Base-by-base conservation (phyloP, 2,329 filamentous ascomycete genomes). In the Clathrospora elynae region DNA sequence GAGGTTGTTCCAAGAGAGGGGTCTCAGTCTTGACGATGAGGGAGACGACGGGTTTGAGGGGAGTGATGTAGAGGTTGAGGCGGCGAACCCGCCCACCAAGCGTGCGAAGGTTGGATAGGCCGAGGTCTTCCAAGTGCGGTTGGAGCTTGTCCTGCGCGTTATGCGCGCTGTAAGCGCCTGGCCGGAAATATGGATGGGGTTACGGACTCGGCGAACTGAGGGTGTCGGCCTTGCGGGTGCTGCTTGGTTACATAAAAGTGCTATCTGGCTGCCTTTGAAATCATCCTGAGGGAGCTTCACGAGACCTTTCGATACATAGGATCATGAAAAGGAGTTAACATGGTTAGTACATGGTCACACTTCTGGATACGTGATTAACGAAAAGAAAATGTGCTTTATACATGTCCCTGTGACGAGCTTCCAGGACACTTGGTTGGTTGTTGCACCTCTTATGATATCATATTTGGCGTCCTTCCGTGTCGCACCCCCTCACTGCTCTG, bases 381-480 rank as follows among this genome's bases (percentile, higher is more conserved):
- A 38, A 53, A 61, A 40, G 44, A 52, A 61, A 58, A 51, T 49
- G 39, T 45, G 51, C 51, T 61, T 57, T 58, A 46, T 62, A 61
- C 57, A 64, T n/a, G n/a, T n/a, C n/a, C n/a, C n/a, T n/a, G n/a
- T n/a, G n/a, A n/a, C n/a, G n/a, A n/a, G n/a, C n/a, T n/a, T n/a
- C n/a, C n/a, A n/a, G n/a, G n/a, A n/a, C n/a, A n/a, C n/a, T n/a
- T n/a, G n/a, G n/a, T n/a, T n/a, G n/a, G n/a, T n/a, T n/a, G 17
- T 26, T 17, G 17, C 12, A 24, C 17, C 14, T 11, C 6, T n/a
- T n/a, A 17, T 40, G 19, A 24, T 40, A 24, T 33, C 4, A 25
- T 23, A 32, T 30, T 12, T 33, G n/a, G n/a, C n/a, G 11, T 19
- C 42, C 30, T 25, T 24, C 31, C 9, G n/a, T 12, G 9, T 35